Evolutionary conservation across 768 basidiomycete genomes (phyloP), one percentile per base, ranked within the genome.

Genomic region (Pleurotus pulmonarius): DNA sequence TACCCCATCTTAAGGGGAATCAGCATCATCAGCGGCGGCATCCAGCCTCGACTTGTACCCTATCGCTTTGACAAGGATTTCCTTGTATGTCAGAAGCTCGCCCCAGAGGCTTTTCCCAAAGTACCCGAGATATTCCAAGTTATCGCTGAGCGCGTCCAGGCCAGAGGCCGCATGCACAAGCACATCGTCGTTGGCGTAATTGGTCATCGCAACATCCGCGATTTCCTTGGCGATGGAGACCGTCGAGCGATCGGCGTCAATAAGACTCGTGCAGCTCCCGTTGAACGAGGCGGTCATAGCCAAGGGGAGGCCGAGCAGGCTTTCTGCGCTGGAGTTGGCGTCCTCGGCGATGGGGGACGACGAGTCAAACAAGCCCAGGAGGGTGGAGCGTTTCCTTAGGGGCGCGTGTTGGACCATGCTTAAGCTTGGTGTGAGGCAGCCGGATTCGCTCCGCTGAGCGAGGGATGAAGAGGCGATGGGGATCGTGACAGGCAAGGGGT

Each of bases 81-180:
- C 61, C 6, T 62, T 61, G 49, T 56, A 69, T 4, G 57, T 47
- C 16, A 69, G 61, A 38, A 75, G 56, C 41, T 75, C 70, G 26
- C 61, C 57, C 75, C 75, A 75, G 1, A 76, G 56, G 11, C 62
- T 59, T 16, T 65, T 41, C 15, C 58, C 62, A 51, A 65, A 73
- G 54, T 70, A 71, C 3, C 75, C 74, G 37, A 76, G 56, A 46
- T 68, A 64, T 9, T 63, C 59, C 13, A 75, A 59, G 48, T 76
- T 75, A 44, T 72, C 70, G 18, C 64, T 61, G 15, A 76, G 62
- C 37, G 67, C 68, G 25, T 73, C 63, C 5, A 75, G 63, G 22
- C 49, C 46, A 47, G 61, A 57, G 7, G 59, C 57, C 0, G 66
- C 63, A 11, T 56, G 46, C n/a, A 71, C 53, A 8, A 75, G 57